phyloP scores from a whole-genome alignment of 129 eudicot species.

The carrot (Daucus carota) region DH1_v3.0 NC_030383.2:36416001-36416500 shows the following conservation, averaged over 20 bases:
- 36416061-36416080: conserved; percentile 49
- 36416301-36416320: background rate
- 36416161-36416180: conserved; percentile 47
- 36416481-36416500: conserved; percentile 27
- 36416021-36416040: conserved; percentile 81
- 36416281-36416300: background rate
- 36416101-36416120: conserved; percentile 46
- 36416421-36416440: background rate
- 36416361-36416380: background rate
- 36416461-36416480: conserved; percentile 11
- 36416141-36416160: conserved; percentile 56
- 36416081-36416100: conserved; percentile 46
- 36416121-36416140: conserved; percentile 54
- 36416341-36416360: background rate
- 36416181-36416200: conserved; percentile 15
- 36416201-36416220: conserved; percentile 20
- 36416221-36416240: conserved; percentile 14
- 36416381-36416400: background rate
- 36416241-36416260: conserved; percentile 37
- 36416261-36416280: background rate
- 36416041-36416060: conserved; percentile 62
- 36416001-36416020: conserved; percentile 67
- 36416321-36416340: background rate
- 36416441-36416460: conserved; percentile 32
- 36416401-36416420: conserved; percentile 1